Base-by-base conservation (phyloP, 805 yeast species). In the Candida schatavii region DNA sequence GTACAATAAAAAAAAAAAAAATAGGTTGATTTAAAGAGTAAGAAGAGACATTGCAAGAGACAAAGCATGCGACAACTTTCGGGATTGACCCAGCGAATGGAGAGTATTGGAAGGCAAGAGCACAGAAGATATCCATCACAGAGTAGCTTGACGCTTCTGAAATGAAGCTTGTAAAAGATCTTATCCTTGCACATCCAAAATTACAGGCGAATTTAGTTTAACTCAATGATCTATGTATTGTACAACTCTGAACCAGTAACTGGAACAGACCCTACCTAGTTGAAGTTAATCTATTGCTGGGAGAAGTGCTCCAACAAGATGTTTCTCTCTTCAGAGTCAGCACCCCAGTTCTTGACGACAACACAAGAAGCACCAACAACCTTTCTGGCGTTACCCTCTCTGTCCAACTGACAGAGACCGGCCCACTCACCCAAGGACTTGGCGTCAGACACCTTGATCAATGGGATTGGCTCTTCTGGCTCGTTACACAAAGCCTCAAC, bases 391-490 rank as follows among this genome's bases (percentile, higher is more conserved):
- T 91, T 89, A 80, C 99, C 99, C 67, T 93, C 98, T 80, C 97
- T 88, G 95, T 93, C 98, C 67, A 91, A 84, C 79, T 89, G 88
- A 81, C 97, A 93, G 63, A 93, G 82, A 86, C 99, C 99, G 68
- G 98, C 98, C 99, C 99, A 93, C 83, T 93, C 98, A 83, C 99
- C 99, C 72, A 93, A 84, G 81, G 88, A 87, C 85, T 93, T 93
- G 70, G 98, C 97, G 72, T 93, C 99, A 64, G 98, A 87, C 63
- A 93, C 98, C 86, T 93, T 93, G 85, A 93, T 86, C 76, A 93
- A 81, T 66, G 99, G 98, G 61, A 91, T 88, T 80, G 88, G 87
- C 76, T 83, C 81, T 71, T 88, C 96, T 68, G 95, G 88, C 78
- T 88, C 96, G 81, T 90, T 88, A 82, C 98, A 91, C 70, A 93